Base-by-base conservation (phyloP, 371 early-diverging fungal genomes). In the Coemansia sp. region DNA sequence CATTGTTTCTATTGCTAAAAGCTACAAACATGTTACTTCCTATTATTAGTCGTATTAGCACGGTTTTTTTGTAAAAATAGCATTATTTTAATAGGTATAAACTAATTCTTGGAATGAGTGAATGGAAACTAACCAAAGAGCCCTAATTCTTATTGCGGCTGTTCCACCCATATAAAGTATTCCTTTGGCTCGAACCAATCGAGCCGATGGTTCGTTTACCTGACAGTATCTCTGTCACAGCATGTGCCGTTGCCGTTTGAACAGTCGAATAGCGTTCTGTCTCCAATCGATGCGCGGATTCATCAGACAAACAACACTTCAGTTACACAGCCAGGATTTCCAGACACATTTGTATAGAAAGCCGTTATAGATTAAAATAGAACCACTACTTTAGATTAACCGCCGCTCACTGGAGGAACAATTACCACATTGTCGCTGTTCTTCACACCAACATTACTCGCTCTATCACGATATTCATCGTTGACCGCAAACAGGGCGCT, bases 351-450 rank as follows among this genome's bases (percentile, higher is more conserved):
- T 64, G 61, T 29, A 18, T 64, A 64, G 31, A 21, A 21, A 3
- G 18, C 18, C n/a, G 26, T 21, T 56, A 29, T 13, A 22, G 21
- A 53, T 42, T 53, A 22, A 58, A 37, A 45, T n/a, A n/a, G 39
- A 8, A 21, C 10, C 8, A 48, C 8, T 18, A 18, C n/a, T 8
- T 48, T 34, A 42, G 40, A 13, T 51, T 70, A 87, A 40, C 92
- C 92, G 26, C 92, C 92, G 67, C 88, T 88, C 14, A 91, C 92
- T 18, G 89, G 90, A 14, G 92, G 89, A 21, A 91, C 89, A 42
- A 91, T 79, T 6, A 86, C 91, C 1, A 90, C 78, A 64, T 89
- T 89, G 60, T 87, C 85, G 26, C 73, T 80, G 7, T 77, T 80
- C 22, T 79, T 78, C 7, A 90, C 57, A 0, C 61, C 34, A 24